Base-by-base conservation (phyloP, 768 basidiomycete genomes). In the Tylopilus cervinicoccineus region DNA sequence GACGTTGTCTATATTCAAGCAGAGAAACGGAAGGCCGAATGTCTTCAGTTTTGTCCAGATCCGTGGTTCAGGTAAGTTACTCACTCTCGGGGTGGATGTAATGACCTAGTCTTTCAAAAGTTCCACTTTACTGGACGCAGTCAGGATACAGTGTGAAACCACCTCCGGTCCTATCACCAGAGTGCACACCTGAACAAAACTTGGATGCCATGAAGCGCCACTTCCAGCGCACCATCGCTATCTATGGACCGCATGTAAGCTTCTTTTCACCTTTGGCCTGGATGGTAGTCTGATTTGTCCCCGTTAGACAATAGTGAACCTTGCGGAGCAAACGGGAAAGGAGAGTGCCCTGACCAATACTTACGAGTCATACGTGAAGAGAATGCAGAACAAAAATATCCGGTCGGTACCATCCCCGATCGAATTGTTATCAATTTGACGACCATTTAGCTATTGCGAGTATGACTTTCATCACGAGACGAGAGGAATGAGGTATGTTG, bases 391-490 rank as follows among this genome's bases (percentile, higher is more conserved):
- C 50, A 75, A 78, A 37, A 78, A 85, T 57, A 75, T 79, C 17
- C 72, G 70, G 86, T 88, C 59, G 37, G 80, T 64, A 32, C 6
- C 28, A 36, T 29, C 19, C n/a, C 14, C 22, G 38, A 24, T 20
- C 17, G 9, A 19, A 28, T 28, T 22, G 20, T 28, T 36, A 31
- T 43, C 36, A 27, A 47, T 26, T 48, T 52, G 37, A 51, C 19
- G 5, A 20, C 19, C 26, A 12, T 38, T 28, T 16, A 90, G 87
- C 53, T 92, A 91, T 58, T 70, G 73, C 52, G 86, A 83, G 60
- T 97, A 93, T 60, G 95, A 97, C 65, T 98, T 97, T 65, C 95
- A 97, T 67, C 77, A 73, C 4, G 92, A 96, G 66, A 95, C 93
- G 11, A 86, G 81, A 62, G 94, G 95, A 19, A 96, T 98, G 95